Evolutionary conservation across 192 early-diverging fungal species (phyloP).

Genomic region (Pilaira anomala): DNA sequence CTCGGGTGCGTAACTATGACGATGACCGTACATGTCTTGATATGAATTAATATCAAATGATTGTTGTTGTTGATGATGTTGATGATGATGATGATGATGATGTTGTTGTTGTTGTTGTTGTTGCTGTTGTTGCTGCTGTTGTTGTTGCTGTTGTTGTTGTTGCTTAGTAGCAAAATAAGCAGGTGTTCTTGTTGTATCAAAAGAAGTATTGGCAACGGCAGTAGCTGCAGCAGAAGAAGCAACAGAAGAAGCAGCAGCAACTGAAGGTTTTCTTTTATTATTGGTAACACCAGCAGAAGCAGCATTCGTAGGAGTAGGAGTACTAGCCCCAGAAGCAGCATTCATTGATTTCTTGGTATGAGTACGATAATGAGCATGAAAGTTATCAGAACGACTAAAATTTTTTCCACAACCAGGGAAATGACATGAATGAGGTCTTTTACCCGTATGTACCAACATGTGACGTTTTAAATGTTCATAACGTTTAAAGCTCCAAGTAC

Average conservation of each 20-base stretch:
- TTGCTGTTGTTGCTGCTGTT: slow-evolving; percentile 3
- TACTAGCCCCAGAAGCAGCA: neutral
- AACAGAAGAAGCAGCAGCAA: neutral
- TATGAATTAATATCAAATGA: slow-evolving; percentile 12
- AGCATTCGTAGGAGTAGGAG: neutral
- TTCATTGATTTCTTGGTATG: slow-evolving; percentile 57
- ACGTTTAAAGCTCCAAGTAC: slow-evolving; percentile 68
- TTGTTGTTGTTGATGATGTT: slow-evolving; percentile 36
- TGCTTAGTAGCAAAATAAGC: slow-evolving; percentile 17
- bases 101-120: slow-evolving; percentile 2
- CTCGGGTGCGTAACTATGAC: slow-evolving; percentile 16
- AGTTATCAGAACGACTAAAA: slow-evolving; percentile 77
- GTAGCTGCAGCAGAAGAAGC: neutral
- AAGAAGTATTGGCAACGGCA: neutral
- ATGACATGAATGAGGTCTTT: slow-evolving; percentile 65
- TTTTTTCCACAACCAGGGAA: slow-evolving; percentile 73
- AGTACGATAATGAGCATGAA: slow-evolving; percentile 70
- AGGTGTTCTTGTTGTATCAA: neutral
- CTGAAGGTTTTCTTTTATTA: neutral
- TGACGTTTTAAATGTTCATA: slow-evolving; percentile 82
- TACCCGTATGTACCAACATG: slow-evolving; percentile 74
- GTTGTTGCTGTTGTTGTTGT: slow-evolving; percentile 22
- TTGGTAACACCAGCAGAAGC: neutral
- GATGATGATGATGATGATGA: neutral
- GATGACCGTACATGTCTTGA: slow-evolving; percentile 23